Evolutionary conservation across 768 basidiomycete species (phyloP), one percentile per base, ranked within the genome.

Genomic region (Suillus variegatus): DNA sequence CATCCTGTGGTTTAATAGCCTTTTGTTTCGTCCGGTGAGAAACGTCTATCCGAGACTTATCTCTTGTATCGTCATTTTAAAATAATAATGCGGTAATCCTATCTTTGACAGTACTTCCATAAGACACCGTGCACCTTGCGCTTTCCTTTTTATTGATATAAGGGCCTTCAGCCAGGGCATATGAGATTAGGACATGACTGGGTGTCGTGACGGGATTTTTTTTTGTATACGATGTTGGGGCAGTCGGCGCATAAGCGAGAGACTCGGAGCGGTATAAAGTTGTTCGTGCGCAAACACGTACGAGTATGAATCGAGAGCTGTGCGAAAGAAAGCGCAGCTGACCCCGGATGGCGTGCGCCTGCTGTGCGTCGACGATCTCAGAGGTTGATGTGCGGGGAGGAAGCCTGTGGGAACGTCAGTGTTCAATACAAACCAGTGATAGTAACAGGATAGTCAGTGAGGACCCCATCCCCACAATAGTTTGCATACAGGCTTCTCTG

Each of bases 251-350:
- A 65, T 32, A 35, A 79, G 71, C 36, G 81, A 82, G 0, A 84
- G 67, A 6, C 32, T 32, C 32, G 32, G 32, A 32, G 81, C 81
- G 80, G 76, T 84, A 82, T 84, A 82, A 0, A 84, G 72, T 66
- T 83, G 80, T 0, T 81, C 81, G 79, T 84, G 83, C 1, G 75
- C 49, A 65, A 83, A 82, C 10, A 80, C 78, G 20, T 74, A 69
- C 25, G 62, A 67, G 1, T 71, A 67, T 0, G 82, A 66, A 67
- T 84, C 74, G 10, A 84, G 44, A 3, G 80, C 84, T 61, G 82
- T 79, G 76, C 67, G 3, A 84, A 73, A 18, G 80, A 82, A 65
- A 84, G 82, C 1, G 66, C 32, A 32, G 32, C 6, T 32, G 43
- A 43, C 43, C 43, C 43, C 43, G 3, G 43, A 44, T 44, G 20